phyloP scores from a whole-genome alignment of 441 rosid species.

The Sinapis alba region DNA sequence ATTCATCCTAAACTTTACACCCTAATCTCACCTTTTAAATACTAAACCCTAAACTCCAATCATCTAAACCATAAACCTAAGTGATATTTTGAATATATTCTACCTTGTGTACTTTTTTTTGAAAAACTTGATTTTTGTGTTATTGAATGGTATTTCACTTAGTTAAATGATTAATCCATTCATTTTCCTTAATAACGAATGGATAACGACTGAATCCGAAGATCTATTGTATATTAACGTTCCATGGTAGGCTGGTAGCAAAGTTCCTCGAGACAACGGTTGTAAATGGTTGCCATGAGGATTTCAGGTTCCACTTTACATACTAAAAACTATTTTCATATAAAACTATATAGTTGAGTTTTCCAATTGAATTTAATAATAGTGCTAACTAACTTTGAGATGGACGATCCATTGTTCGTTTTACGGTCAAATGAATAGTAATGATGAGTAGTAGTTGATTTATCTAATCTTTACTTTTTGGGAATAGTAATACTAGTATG shows the following conservation, averaged over 20 bases:
- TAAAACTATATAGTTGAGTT: background rate
- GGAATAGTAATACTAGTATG: background rate
- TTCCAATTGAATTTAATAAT: background rate
- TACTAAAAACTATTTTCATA: background rate
- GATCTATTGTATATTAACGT: background rate
- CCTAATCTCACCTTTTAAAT: background rate
- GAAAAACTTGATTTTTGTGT: too few species aligned
- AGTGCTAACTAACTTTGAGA: conserved; percentile 2
- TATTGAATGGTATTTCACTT: too few species aligned
- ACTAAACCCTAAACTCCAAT: background rate
- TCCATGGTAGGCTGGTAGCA: background rate
- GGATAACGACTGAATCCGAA: background rate
- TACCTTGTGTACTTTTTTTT: background rate
- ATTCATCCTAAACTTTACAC: background rate
- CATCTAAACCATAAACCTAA: background rate
- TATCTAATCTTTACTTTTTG: background rate
- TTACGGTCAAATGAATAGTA: conserved; percentile 14
- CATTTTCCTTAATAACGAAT: background rate
- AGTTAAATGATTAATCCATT: too few species aligned
- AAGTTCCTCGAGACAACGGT: background rate
- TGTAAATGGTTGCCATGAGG: background rate
- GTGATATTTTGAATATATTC: background rate
- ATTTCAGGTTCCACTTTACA: background rate
- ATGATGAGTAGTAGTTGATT: conserved; percentile 25
- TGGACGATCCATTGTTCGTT: background rate